Conservation (phyloP, 140 eudicot genomes). For the Stevia rebaudiana region DNA sequence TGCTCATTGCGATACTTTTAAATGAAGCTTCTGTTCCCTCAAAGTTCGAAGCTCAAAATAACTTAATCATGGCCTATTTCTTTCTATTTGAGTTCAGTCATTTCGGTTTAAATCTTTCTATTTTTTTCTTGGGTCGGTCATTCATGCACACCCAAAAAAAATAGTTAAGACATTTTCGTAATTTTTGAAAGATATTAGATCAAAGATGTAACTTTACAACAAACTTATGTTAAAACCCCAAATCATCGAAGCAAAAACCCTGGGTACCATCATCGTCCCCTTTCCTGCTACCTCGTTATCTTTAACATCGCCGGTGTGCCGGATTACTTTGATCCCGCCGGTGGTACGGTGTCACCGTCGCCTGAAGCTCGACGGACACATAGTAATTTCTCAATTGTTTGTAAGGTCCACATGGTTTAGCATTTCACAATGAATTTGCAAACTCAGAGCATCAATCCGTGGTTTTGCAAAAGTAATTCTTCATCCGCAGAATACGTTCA, state of each 20-base stretch:
- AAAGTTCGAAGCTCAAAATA: too few species aligned
- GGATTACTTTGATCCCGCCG: not conserved
- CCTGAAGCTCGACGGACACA: not conserved
- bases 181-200: too few species aligned
- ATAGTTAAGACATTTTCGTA: too few species aligned
- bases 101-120: too few species aligned
- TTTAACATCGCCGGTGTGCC: slow-evolving; percentile 8
- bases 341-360: not conserved
- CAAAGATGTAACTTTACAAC: not conserved
- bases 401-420: slow-evolving; percentile 9
- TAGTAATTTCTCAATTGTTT: not conserved
- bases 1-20: too few species aligned
- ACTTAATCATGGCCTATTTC: too few species aligned
- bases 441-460: slow-evolving; percentile 29
- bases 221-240: slow-evolving; percentile 16
- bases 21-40: too few species aligned
- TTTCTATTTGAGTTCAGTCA: too few species aligned
- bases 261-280: not conserved
- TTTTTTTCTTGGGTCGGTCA: too few species aligned
- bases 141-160: too few species aligned
- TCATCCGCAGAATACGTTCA: slow-evolving; percentile 8
- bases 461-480: slow-evolving; percentile 19
- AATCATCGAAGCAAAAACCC: slow-evolving; percentile 20
- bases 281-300: slow-evolving; percentile 2
- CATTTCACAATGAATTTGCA: slow-evolving; percentile 18